A percentile compares a stretch with the other conserved stretches of the same genome.
Conservation (phyloP, 192 early-diverging fungal species). For the Coemansia sp. region DNA sequence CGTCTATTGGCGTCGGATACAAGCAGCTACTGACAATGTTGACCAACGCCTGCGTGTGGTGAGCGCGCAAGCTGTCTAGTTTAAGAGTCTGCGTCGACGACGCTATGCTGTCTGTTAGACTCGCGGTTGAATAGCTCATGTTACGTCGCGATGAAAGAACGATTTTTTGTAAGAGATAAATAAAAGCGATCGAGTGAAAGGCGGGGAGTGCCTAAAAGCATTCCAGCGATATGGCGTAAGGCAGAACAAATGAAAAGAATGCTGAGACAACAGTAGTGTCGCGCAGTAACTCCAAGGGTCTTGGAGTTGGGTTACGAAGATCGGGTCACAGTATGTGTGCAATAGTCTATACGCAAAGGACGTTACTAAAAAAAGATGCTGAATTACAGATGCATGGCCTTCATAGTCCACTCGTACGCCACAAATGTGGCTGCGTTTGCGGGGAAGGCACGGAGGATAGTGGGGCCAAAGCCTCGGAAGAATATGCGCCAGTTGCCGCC, state of each 20-base stretch:
- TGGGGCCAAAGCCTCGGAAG: slow-evolving; percentile 57
- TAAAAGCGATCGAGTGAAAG: neutral
- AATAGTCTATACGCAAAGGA: neutral
- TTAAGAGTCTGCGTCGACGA: slow-evolving; percentile 22
- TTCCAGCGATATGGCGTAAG: neutral
- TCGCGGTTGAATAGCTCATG: slow-evolving; percentile 22
- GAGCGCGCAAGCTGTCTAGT: slow-evolving; percentile 35
- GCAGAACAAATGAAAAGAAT: neutral
- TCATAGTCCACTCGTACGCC: slow-evolving; percentile 68
- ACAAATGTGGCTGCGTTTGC: slow-evolving; percentile 84
- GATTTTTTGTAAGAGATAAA: neutral
- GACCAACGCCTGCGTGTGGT: slow-evolving; percentile 44
- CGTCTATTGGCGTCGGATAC: slow-evolving; percentile 23
- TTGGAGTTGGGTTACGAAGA: neutral
- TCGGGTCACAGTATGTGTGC: neutral
- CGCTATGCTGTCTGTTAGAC: slow-evolving; percentile 14
- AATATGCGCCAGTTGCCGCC: slow-evolving; percentile 46
- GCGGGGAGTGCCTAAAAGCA: neutral
- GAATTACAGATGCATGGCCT: slow-evolving; percentile 19
- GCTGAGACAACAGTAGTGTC: neutral
- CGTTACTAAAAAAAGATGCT: neutral
- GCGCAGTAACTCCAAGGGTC: neutral
- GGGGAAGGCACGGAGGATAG: slow-evolving; percentile 62
- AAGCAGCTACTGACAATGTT: slow-evolving; percentile 36
- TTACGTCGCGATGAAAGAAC: neutral